phyloP scores from a whole-genome alignment of 768 basidiomycete genomes.

The button mushroom (Agaricus bisporus) region DNA sequence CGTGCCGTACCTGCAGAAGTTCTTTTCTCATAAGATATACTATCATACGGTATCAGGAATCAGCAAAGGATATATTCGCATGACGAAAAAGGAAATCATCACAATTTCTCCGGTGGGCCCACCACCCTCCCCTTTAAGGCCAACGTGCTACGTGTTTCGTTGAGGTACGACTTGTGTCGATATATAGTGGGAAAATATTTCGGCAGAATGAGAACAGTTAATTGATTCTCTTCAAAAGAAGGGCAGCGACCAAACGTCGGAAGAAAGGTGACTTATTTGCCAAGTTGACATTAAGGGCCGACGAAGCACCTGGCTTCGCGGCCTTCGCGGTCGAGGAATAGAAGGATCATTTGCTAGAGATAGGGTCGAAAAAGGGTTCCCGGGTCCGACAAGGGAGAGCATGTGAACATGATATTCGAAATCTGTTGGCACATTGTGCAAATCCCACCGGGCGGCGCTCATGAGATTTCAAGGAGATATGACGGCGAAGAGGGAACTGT shows the following conservation, averaged over 20 bases:
- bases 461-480: too few relatives aligned
- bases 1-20: too few relatives aligned
- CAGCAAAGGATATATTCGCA: neutral
- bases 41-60: neutral
- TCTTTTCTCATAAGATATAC: neutral
- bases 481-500: too few relatives aligned
- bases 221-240: neutral
- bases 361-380: too few relatives aligned
- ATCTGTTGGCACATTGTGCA: too few relatives aligned
- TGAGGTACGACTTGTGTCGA: neutral
- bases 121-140: neutral
- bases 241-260: conserved; percentile 5
- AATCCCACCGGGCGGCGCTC: too few relatives aligned
- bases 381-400: too few relatives aligned
- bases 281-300: neutral
- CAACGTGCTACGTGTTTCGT: neutral
- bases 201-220: neutral
- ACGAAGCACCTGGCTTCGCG: neutral
- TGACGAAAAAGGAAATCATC: neutral
- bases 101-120: conserved; percentile 7
- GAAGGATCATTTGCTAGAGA: neutral
- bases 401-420: too few relatives aligned
- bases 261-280: neutral
- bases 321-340: neutral
- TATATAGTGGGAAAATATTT: too few relatives aligned